These are phyloP conservation scores for Trichoderma asperelloides DNA, from an alignment of 495 filamentous ascomycete genomes.

Conservation along the genomic window DNA sequence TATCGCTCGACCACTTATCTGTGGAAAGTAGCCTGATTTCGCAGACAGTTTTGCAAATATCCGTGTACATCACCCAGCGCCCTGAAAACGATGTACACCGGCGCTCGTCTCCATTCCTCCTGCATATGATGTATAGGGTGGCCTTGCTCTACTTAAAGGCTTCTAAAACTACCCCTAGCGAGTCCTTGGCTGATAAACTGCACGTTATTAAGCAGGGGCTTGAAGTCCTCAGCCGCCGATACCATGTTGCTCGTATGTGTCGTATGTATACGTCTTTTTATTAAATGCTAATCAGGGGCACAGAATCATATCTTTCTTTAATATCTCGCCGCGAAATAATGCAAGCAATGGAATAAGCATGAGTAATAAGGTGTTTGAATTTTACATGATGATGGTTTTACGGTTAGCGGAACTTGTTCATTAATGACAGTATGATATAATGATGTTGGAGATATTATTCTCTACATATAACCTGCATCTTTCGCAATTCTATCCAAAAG, in stretches of 20 bases:
- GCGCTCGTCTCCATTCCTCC: not conserved
- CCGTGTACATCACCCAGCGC: not conserved
- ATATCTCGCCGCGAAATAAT: not conserved
- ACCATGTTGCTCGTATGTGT: not conserved
- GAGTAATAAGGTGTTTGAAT: not conserved
- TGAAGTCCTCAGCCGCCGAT: not conserved
- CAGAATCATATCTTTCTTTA: not conserved
- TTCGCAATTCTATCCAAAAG: not conserved
- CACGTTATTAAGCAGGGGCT: not conserved
- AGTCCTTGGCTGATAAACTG: not conserved
- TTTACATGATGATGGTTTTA: not conserved
- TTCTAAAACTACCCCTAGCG: not conserved
- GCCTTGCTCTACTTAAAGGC: not conserved
- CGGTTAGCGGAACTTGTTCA: not conserved
- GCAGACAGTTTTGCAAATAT: not conserved
- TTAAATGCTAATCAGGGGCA: not conserved
- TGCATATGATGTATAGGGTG: not conserved
- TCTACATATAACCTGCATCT: not conserved
- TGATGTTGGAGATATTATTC: not conserved
- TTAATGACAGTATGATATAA: not conserved
- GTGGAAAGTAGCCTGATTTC: not conserved
- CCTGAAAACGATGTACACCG: not conserved
- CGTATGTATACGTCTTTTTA: not conserved
- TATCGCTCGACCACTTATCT: not conserved
- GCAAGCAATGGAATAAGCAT: not conserved